phyloP scores from a whole-genome alignment of 2,329 filamentous ascomycete species.

The Monosporascus sp. region DNA sequence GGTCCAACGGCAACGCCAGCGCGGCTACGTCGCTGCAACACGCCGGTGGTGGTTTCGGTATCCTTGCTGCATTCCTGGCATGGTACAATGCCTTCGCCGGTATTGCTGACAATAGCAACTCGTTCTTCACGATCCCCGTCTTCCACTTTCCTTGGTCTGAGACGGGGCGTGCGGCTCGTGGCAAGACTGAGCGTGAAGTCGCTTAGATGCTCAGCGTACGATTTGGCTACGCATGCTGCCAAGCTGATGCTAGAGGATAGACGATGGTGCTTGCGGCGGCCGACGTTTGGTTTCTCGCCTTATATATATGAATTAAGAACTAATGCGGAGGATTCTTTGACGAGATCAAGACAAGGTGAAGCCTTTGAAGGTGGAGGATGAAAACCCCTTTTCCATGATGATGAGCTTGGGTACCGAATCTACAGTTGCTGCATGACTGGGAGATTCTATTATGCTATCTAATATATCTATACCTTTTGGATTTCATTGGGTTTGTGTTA shows the following conservation, averaged over 20 bases:
- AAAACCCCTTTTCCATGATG: too few relatives aligned
- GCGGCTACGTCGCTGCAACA: slow-evolving; percentile 52
- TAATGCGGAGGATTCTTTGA: too few relatives aligned
- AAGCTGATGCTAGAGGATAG: neutral
- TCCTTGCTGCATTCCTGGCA: slow-evolving; percentile 72
- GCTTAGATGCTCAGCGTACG: slow-evolving; percentile 13
- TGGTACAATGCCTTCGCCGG: slow-evolving; percentile 86
- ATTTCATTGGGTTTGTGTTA: too few relatives aligned
- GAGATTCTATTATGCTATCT: too few relatives aligned
- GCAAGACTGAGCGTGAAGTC: slow-evolving; percentile 42
- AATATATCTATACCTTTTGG: too few relatives aligned
- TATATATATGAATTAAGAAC: too few relatives aligned
- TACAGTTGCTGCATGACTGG: too few relatives aligned
- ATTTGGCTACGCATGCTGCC: neutral
- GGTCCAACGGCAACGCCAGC: slow-evolving; percentile 42
- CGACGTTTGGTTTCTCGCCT: too few relatives aligned
- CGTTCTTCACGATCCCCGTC: slow-evolving; percentile 88
- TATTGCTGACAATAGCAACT: slow-evolving; percentile 71
- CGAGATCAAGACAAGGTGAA: too few relatives aligned
- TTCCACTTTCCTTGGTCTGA: slow-evolving; percentile 94
- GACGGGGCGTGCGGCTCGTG: slow-evolving; percentile 58
- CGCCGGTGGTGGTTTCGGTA: slow-evolving; percentile 74
- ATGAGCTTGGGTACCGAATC: too few relatives aligned
- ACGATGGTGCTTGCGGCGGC: too few relatives aligned
- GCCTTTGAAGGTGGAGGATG: too few relatives aligned